phyloP scores from a whole-genome alignment of 495 filamentous ascomycete species.

The Hypoxylon rickii region DNA sequence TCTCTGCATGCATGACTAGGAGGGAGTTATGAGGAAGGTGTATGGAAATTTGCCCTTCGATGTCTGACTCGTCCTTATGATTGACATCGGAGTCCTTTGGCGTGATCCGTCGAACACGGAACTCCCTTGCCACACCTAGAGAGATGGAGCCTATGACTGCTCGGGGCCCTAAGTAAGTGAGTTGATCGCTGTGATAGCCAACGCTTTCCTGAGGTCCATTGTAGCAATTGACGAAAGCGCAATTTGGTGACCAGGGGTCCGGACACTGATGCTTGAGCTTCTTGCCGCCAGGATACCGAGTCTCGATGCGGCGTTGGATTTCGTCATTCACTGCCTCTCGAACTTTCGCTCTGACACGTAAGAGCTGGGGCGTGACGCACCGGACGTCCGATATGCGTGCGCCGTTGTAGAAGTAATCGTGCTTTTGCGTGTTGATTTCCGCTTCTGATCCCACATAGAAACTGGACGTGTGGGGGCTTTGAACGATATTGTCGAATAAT shows the following conservation, averaged over 20 bases:
- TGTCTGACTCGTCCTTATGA: constrained; percentile 53
- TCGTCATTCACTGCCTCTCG: constrained; percentile 74
- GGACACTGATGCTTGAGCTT: constrained; percentile 81
- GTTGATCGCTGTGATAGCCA: constrained; percentile 88
- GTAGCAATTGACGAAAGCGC: constrained; percentile 94
- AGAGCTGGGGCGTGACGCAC: constrained; percentile 70
- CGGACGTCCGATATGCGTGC: constrained; percentile 72
- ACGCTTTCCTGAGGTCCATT: constrained; percentile 76
- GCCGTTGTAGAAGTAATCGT: constrained; percentile 85
- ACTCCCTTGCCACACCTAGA: constrained; percentile 87
- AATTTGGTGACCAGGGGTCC: constrained; percentile 77
- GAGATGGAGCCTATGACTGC: constrained; percentile 88
- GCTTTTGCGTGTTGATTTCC: constrained; percentile 66
- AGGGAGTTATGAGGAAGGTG: constrained; percentile 94
- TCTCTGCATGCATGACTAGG: constrained; percentile 91
- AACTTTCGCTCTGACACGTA: constrained; percentile 66
- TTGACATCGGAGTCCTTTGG: constrained; percentile 48
- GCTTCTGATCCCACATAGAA: constrained; percentile 77
- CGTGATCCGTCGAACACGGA: constrained; percentile 77
- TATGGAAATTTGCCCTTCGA: constrained; percentile 83
- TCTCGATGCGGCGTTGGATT: constrained; percentile 66
- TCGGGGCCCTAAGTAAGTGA: constrained; percentile 90
- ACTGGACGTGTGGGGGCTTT: constrained; percentile 76
- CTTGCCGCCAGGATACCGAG: constrained; percentile 61
- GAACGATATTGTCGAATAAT: constrained; percentile 82